Percentiles rank a stretch among this genome's conserved stretches.
These are phyloP conservation scores for Macrotyloma uniflorum DNA, from an alignment of 306 rosid species.

Conservation along the genomic window DNA sequence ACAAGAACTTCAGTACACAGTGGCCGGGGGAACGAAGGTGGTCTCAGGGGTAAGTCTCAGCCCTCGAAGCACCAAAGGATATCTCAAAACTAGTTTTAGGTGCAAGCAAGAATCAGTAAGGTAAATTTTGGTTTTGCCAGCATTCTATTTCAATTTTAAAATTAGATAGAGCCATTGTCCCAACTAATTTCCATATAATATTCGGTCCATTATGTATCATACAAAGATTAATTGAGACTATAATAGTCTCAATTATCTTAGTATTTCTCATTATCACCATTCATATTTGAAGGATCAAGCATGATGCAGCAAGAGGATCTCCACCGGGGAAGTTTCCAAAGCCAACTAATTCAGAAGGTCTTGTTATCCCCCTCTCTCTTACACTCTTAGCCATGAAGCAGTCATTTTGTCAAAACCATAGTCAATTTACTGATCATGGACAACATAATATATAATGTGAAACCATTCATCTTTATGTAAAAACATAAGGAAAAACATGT, in stretches of 20 bases:
- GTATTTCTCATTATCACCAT: not conserved
- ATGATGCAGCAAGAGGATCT: conserved; percentile 57
- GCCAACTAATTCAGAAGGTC: conserved; percentile 55
- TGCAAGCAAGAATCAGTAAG: conserved; percentile 92
- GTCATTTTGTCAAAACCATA: too few relatives aligned
- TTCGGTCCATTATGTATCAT: too few relatives aligned
- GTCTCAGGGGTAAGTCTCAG: conserved; percentile 83
- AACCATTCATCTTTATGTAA: not conserved
- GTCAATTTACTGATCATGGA: not conserved
- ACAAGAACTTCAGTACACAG: conserved; percentile 83
- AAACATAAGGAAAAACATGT: too few relatives aligned
- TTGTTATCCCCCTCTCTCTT: conserved; percentile 1
- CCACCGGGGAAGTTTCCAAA: conserved; percentile 64
- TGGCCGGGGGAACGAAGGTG: conserved; percentile 73
- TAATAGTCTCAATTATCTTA: too few relatives aligned
- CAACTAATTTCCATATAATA: too few relatives aligned
- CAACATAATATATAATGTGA: not conserved
- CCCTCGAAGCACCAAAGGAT: conserved; percentile 84
- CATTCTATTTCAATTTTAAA: not conserved
- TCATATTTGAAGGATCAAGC: conserved; percentile 54
- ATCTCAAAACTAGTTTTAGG: conserved; percentile 81
- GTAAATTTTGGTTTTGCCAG: conserved; percentile 34
- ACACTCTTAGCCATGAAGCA: not conserved
- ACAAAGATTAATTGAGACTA: too few relatives aligned
- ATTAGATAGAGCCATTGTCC: not conserved